Conservation (phyloP, 805 yeast species). For the Candida methanosorbosa region DNA sequence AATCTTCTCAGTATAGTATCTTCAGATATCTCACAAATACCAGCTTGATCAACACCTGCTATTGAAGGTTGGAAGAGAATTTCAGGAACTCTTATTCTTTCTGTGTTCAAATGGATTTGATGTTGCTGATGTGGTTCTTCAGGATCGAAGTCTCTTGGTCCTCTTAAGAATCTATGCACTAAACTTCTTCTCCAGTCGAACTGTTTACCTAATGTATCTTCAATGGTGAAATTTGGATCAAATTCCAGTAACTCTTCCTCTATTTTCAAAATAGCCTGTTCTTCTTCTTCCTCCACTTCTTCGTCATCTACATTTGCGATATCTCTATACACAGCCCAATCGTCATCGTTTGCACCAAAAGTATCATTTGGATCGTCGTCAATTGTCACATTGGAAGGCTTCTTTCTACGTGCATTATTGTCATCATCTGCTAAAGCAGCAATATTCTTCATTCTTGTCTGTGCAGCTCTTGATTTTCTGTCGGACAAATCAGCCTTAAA, state of each 20-base stretch:
- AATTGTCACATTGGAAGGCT: slow-evolving; percentile 51
- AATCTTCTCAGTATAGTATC: slow-evolving; percentile 55
- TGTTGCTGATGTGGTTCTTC: slow-evolving; percentile 81
- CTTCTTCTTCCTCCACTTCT: slow-evolving; percentile 72
- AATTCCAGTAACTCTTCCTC: slow-evolving; percentile 71
- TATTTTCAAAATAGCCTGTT: slow-evolving; percentile 44
- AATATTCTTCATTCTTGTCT: slow-evolving; percentile 82
- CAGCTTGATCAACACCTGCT: slow-evolving; percentile 95
- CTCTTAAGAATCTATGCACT: slow-evolving; percentile 79
- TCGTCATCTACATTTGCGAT: slow-evolving; percentile 69
- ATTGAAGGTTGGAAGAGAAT: slow-evolving; percentile 86
- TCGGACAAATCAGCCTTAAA: slow-evolving; percentile 73
- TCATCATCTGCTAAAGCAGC: slow-evolving; percentile 60
- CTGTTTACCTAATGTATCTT: slow-evolving; percentile 73
- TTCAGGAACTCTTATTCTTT: slow-evolving; percentile 88
- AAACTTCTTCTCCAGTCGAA: slow-evolving; percentile 79
- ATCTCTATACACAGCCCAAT: slow-evolving; percentile 87
- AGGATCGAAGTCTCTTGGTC: slow-evolving; percentile 79
- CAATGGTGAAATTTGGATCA: slow-evolving; percentile 81
- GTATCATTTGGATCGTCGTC: slow-evolving; percentile 91
- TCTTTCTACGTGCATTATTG: slow-evolving; percentile 21
- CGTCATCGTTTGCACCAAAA: slow-evolving; percentile 92
- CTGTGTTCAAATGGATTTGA: slow-evolving; percentile 85
- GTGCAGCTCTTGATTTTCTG: slow-evolving; percentile 87
- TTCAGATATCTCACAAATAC: slow-evolving; percentile 70